A percentile compares a stretch with the other conserved stretches of the same genome.
phyloP scores from a whole-genome alignment of 192 early-diverging fungal species.

The Coemansia furcata region DNA sequence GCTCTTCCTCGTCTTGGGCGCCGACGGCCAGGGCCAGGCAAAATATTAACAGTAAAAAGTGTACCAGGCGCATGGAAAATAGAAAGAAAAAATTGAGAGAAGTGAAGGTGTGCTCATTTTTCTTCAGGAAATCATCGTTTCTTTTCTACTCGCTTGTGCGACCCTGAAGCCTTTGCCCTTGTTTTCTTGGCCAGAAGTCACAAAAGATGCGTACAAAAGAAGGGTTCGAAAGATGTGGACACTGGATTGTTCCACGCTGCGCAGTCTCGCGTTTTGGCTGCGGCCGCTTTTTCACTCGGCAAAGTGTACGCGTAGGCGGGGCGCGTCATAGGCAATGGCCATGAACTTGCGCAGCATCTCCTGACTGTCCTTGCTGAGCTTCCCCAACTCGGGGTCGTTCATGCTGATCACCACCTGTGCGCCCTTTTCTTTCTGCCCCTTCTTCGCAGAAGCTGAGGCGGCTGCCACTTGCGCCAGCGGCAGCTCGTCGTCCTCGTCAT shows the following conservation, averaged over 20 bases:
- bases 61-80: constrained; percentile 6
- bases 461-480: constrained; percentile 5
- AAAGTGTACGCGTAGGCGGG: constrained; percentile 19
- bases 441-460: neutral
- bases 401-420: constrained; percentile 34
- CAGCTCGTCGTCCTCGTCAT: constrained; percentile 7
- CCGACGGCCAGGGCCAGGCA: constrained; percentile 13
- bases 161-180: neutral
- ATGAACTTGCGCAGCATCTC: constrained; percentile 29
- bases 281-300: neutral
- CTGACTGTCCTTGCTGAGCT: neutral
- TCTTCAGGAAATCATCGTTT: neutral
- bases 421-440: neutral
- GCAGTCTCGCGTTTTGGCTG: neutral
- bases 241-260: constrained; percentile 6
- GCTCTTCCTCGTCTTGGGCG: constrained; percentile 1
- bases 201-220: neutral
- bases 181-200: neutral
- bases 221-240: neutral
- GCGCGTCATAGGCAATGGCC: constrained; percentile 25
- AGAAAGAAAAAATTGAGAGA: neutral
- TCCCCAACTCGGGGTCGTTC: constrained; percentile 21
- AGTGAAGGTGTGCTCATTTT: neutral
- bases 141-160: neutral
- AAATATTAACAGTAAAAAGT: constrained; percentile 14